Evolutionary conservation across 805 yeast genomes (phyloP).

Genomic region (Torulaspora franciscae): DNA sequence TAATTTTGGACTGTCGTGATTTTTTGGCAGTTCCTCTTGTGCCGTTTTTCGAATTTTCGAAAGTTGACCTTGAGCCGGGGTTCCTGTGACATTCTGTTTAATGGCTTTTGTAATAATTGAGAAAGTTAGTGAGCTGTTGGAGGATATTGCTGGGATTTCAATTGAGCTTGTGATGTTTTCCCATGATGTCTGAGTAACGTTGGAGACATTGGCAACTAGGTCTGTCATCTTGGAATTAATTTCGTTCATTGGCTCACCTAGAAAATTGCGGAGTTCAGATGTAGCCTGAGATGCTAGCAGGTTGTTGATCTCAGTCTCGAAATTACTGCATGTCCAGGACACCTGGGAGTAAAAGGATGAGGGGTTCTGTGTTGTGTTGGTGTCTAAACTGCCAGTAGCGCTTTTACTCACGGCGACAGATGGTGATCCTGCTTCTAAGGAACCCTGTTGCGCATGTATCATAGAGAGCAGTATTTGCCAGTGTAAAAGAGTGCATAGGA

Average conservation of each 20-base stretch:
- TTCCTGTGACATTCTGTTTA: background rate
- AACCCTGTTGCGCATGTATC: background rate
- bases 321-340: constrained; percentile 4
- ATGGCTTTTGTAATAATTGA: background rate
- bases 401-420: background rate
- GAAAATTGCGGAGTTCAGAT: constrained; percentile 1
- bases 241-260: background rate
- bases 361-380: background rate
- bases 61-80: background rate
- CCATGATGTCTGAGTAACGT: constrained; percentile 9
- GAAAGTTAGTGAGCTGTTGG: background rate
- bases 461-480: constrained; percentile 10
- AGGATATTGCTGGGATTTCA: background rate
- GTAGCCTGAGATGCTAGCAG: constrained; percentile 1
- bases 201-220: background rate
- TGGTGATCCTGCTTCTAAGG: background rate
- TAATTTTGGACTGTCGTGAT: background rate
- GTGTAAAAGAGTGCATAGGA: constrained; percentile 11
- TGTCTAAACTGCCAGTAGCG: background rate
- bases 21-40: background rate
- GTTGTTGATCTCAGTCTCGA: constrained; percentile 5
- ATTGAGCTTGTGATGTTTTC: constrained; percentile 1
- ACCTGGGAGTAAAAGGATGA: constrained; percentile 2
- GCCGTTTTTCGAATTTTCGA: background rate
- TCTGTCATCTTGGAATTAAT: constrained; percentile 9